A percentile compares a stretch with the other conserved stretches of the same genome.
Evolutionary conservation across 192 early-diverging fungal species (phyloP).

Genomic region (Umbelopsis sp.): DNA sequence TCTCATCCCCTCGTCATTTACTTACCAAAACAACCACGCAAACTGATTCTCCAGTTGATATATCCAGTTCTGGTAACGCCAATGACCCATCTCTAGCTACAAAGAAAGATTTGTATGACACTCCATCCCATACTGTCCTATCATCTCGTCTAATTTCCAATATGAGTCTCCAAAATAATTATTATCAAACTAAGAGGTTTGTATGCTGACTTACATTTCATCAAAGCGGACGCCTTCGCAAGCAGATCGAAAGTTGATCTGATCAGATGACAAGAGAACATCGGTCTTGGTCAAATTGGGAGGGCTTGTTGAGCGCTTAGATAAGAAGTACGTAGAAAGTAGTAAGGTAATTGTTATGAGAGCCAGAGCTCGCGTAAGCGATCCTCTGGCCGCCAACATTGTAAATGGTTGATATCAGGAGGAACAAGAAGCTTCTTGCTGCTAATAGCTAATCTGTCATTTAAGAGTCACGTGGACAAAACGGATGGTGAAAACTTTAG

Average conservation of each 20-base stretch:
- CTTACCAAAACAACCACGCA: slow-evolving; percentile 37
- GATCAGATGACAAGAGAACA: not conserved
- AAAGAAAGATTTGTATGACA: slow-evolving; percentile 27
- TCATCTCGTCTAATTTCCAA: not conserved
- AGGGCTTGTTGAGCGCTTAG: not conserved
- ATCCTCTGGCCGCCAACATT: slow-evolving; percentile 15
- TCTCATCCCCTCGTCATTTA: not conserved
- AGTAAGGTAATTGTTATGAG: not conserved
- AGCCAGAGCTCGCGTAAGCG: slow-evolving; percentile 17
- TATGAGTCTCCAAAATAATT: not conserved
- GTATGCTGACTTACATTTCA: not conserved
- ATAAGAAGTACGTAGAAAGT: not conserved
- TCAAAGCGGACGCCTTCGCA: not conserved
- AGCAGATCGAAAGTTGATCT: not conserved
- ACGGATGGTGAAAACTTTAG: no score
- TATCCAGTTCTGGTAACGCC: slow-evolving; percentile 18
- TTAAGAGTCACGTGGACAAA: no score
- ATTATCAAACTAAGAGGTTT: not conserved
- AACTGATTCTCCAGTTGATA: slow-evolving; percentile 17
- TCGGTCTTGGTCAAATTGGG: not conserved
- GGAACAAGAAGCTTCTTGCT: no score
- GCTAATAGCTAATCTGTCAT: no score
- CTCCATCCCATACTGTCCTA: slow-evolving; percentile 27
- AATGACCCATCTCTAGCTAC: slow-evolving; percentile 26
- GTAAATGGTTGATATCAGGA: not conserved